Conservation (phyloP, 2,329 filamentous ascomycete genomes). For the Monilinia fructicola region DNA sequence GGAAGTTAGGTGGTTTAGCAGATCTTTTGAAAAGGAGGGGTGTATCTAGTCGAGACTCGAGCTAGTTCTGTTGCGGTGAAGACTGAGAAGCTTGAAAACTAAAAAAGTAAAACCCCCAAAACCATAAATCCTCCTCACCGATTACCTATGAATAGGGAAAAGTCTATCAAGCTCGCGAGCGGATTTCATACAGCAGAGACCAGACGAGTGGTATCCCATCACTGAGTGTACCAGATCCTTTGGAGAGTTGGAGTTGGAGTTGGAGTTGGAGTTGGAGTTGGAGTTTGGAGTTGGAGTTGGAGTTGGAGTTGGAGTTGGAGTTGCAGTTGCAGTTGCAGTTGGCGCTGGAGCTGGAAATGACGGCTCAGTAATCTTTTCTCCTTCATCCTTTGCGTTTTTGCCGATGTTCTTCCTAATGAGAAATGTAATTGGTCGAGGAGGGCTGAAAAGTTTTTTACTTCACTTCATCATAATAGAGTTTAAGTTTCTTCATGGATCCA, state of each 20-base stretch:
- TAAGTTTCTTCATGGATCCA: neutral
- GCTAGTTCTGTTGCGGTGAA: slow-evolving; percentile 15
- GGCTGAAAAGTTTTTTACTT: neutral
- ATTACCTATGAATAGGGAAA: neutral
- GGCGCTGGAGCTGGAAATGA: too few relatives aligned
- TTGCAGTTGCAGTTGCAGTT: too few relatives aligned
- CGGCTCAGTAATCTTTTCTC: neutral
- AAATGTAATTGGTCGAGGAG: slow-evolving; percentile 1
- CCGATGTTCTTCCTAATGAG: slow-evolving; percentile 1
- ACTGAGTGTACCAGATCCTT: too few relatives aligned
- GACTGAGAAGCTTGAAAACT: neutral
- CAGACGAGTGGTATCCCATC: too few relatives aligned
- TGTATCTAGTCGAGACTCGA: neutral
- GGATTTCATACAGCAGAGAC: neutral
- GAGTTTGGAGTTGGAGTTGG: too few relatives aligned
- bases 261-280: too few relatives aligned
- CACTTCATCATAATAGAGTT: slow-evolving; percentile 14
- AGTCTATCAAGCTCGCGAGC: neutral
- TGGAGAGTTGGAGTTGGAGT: too few relatives aligned
- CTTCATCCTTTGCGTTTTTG: neutral
- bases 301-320: too few relatives aligned
- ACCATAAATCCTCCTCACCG: neutral
- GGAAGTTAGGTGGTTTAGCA: neutral
- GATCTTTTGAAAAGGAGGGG: slow-evolving; percentile 3
- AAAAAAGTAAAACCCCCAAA: neutral